phyloP scores from a whole-genome alignment of 2,329 filamentous ascomycete species.

The Saccharata proteae region DNA sequence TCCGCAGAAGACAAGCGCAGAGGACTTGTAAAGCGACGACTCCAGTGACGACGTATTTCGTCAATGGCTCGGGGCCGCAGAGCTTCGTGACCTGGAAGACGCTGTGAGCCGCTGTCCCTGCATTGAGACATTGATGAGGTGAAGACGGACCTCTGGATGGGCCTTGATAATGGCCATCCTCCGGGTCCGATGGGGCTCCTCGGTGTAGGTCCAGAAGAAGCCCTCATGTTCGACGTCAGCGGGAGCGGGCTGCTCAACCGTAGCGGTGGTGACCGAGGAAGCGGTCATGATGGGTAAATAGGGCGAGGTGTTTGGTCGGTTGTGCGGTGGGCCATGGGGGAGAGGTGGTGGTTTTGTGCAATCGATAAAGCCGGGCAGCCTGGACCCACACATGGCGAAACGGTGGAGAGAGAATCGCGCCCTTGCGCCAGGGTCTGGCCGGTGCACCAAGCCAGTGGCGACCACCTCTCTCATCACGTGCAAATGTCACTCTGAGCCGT shows the following conservation, averaged over 20 bases:
- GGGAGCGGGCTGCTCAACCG: constrained; percentile 4
- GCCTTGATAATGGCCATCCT: constrained; percentile 94
- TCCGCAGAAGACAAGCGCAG: constrained; percentile 63
- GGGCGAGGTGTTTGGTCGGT: too few relatives aligned
- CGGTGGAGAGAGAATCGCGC: too few relatives aligned
- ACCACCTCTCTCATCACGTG: too few relatives aligned
- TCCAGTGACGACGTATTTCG: constrained; percentile 77
- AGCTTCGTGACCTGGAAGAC: constrained; percentile 72
- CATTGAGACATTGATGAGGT: background rate
- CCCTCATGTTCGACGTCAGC: constrained; percentile 33
- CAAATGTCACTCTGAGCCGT: too few relatives aligned
- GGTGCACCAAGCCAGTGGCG: too few relatives aligned
- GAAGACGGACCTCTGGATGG: constrained; percentile 67
- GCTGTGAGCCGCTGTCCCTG: constrained; percentile 8
- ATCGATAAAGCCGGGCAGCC: too few relatives aligned
- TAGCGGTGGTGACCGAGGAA: constrained; percentile 3
- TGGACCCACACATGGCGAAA: too few relatives aligned
- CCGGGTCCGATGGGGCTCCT: constrained; percentile 88
- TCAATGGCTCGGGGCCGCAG: constrained; percentile 89
- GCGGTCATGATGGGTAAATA: background rate
- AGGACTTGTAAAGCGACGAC: constrained; percentile 74
- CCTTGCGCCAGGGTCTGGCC: too few relatives aligned
- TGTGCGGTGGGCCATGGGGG: too few relatives aligned
- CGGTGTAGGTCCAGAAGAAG: constrained; percentile 99
- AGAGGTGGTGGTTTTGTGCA: too few relatives aligned